Conservation (phyloP, 208 protist genomes). For the Wallacemonas collosoma region DNA sequence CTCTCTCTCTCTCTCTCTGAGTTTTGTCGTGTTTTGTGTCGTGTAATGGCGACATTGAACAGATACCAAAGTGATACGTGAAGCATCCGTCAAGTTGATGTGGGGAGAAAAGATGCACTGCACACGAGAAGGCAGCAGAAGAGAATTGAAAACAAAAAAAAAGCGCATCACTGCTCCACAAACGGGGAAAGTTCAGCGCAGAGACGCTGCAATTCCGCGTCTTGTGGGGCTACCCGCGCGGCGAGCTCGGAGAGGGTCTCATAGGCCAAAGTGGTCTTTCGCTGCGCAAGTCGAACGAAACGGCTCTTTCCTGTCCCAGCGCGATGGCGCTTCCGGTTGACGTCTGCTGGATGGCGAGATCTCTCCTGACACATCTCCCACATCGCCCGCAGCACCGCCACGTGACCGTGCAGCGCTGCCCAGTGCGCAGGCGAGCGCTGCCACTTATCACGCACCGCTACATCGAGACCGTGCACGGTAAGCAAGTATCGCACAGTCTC, state of each 20-base stretch:
- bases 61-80: no score
- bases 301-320: conserved; percentile 19
- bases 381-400: conserved; percentile 37
- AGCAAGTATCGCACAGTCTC: conserved; percentile 36
- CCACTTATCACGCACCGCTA: conserved; percentile 59
- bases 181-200: conserved; percentile 27
- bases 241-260: conserved; percentile 47
- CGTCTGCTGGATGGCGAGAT: conserved; percentile 2
- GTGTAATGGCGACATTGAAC: no score
- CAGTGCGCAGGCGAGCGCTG: conserved; percentile 69
- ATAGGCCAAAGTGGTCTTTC: conserved; percentile 47
- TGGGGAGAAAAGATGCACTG: neutral
- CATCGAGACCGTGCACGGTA: conserved; percentile 20
- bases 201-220: conserved; percentile 20
- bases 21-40: no score
- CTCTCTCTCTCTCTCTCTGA: no score
- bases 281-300: conserved; percentile 39
- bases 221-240: conserved; percentile 19
- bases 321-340: neutral
- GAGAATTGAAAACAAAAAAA: neutral
- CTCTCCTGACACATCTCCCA: neutral
- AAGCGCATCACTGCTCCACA: conserved; percentile 21
- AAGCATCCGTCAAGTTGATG: neutral
- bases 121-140: neutral
- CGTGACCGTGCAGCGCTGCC: conserved; percentile 54